phyloP scores from a whole-genome alignment of 352 stramenopile species.

The Globisporangium ultimum region DNA sequence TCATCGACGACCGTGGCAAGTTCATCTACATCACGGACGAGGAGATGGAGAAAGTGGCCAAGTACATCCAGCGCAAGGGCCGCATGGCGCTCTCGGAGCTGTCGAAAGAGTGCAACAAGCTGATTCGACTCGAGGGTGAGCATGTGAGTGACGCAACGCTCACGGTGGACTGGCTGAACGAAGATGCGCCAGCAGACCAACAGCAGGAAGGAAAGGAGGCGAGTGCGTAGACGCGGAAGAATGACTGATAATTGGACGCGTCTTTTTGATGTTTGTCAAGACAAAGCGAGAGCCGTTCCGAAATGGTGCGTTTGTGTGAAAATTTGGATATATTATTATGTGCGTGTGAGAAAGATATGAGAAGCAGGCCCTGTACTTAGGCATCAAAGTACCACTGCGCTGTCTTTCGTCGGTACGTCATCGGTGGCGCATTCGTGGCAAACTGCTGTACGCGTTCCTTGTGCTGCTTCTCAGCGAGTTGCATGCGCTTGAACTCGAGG shows the following conservation, averaged over 20 bases:
- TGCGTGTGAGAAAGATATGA: too few species aligned
- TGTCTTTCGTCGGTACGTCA: constrained; percentile 70
- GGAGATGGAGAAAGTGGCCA: constrained; percentile 73
- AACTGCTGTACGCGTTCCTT: constrained; percentile 67
- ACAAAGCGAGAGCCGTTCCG: too few species aligned
- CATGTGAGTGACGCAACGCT: constrained; percentile 13
- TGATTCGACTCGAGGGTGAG: constrained; percentile 61
- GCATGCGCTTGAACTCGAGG: constrained; percentile 77
- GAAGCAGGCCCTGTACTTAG: constrained; percentile 15
- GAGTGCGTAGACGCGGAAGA: not conserved
- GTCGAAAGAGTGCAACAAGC: constrained; percentile 75
- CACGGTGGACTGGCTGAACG: constrained; percentile 30
- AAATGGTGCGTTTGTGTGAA: constrained; percentile 2
- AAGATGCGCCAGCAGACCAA: constrained; percentile 22
- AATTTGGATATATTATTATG: constrained; percentile 5
- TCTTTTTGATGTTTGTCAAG: too few species aligned
- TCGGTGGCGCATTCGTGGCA: constrained; percentile 32
- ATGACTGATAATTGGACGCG: not conserved
- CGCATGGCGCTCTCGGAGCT: constrained; percentile 61
- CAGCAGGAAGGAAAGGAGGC: constrained; percentile 4
- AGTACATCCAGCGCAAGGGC: constrained; percentile 65
- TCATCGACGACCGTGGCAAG: constrained; percentile 77
- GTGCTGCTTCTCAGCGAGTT: constrained; percentile 70
- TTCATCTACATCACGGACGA: constrained; percentile 82
- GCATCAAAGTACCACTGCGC: constrained; percentile 84